Evolutionary conservation across 1,284 basidiomycete species (phyloP).

Genomic region (Cutaneotrichosporon cutaneum): DNA sequence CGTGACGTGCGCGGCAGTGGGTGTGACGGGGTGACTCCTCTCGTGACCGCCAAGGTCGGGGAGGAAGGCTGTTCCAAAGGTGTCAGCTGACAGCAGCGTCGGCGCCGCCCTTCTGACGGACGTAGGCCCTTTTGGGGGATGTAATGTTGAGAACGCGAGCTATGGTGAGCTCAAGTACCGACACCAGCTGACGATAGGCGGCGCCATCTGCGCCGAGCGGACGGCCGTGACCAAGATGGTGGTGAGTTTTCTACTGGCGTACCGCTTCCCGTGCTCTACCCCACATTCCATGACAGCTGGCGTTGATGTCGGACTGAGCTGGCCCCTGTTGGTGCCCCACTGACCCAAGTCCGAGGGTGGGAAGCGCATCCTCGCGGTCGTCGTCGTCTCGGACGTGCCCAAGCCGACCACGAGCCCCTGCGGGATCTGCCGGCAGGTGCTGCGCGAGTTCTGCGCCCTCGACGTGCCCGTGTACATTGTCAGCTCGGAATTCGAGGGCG

Average conservation of each 20-base stretch:
- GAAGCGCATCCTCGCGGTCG: constrained; percentile 66
- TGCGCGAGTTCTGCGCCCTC: constrained; percentile 80
- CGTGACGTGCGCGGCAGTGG: constrained; percentile 17
- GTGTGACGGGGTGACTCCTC: not conserved
- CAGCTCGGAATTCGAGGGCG: constrained; percentile 46
- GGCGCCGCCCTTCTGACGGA: constrained; percentile 74
- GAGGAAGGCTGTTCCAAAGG: no score
- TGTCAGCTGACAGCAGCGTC: constrained; percentile 58
- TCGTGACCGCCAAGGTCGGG: not conserved
- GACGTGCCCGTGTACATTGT: constrained; percentile 74
- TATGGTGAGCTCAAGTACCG: constrained; percentile 62
- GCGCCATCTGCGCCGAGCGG: constrained; percentile 77
- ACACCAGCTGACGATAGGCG: constrained; percentile 36
- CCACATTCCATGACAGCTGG: no score
- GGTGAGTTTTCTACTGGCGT: constrained; percentile 9
- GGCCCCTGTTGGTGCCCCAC: not conserved
- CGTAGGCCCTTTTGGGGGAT: constrained; percentile 71
- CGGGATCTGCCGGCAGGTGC: constrained; percentile 86
- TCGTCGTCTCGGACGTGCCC: constrained; percentile 71
- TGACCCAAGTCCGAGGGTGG: constrained; percentile 69
- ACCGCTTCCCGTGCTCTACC: not conserved
- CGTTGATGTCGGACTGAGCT: not conserved
- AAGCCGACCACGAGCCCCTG: constrained; percentile 69
- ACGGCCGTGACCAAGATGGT: constrained; percentile 62
- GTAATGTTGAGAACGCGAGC: constrained; percentile 87